Conservation (phyloP, 345 rosid genomes). For the Boechera stricta region DNA sequence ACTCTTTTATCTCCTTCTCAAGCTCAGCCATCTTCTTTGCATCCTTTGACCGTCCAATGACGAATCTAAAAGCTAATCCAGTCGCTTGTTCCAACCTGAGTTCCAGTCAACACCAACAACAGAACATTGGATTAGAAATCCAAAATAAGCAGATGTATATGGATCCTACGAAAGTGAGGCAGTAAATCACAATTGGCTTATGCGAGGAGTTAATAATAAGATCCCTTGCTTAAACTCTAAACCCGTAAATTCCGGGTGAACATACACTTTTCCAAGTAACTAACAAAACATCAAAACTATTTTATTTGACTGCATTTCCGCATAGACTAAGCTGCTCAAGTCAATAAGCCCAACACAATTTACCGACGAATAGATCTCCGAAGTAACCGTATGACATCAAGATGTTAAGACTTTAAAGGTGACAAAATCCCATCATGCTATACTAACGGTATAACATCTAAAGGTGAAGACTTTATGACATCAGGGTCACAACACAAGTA, state of each 20-base stretch:
- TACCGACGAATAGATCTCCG: neutral
- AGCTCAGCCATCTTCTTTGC: conserved; percentile 67
- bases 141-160: no score
- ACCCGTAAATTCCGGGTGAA: neutral
- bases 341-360: neutral
- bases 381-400: conserved; percentile 19
- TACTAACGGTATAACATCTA: neutral
- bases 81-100: conserved; percentile 87
- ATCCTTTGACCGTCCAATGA: conserved; percentile 75
- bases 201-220: neutral
- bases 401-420: conserved; percentile 4
- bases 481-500: neutral
- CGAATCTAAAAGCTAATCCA: conserved; percentile 79
- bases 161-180: no score
- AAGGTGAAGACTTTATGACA: neutral
- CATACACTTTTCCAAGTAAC: neutral
- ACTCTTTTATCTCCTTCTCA: conserved; percentile 60
- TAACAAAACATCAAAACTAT: neutral
- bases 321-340: neutral
- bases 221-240: neutral
- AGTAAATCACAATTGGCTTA: neutral
- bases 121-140: conserved; percentile 7
- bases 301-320: neutral
- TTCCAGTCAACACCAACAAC: conserved; percentile 31
- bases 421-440: neutral